phyloP scores from a whole-genome alignment of 345 rosid genomes.

The Erysimum cheiranthoides region DNA sequence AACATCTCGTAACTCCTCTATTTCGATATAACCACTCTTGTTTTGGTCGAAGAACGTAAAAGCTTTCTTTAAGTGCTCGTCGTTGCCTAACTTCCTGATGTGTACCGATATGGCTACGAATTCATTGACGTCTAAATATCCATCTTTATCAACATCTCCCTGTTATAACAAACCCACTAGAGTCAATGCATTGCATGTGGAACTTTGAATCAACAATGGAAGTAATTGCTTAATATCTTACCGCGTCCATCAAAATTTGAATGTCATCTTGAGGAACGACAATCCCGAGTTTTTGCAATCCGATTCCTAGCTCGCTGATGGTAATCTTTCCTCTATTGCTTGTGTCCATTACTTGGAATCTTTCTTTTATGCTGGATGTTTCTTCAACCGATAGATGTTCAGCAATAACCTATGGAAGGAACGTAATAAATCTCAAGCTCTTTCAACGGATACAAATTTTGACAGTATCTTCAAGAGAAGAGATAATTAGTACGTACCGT shows the following conservation, averaged over 20 bases:
- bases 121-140: constrained; percentile 72
- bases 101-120: constrained; percentile 85
- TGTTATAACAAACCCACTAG: constrained; percentile 33
- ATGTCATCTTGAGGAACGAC: constrained; percentile 71
- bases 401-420: constrained; percentile 70
- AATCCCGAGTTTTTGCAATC: constrained; percentile 77
- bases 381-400: constrained; percentile 90
- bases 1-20: constrained; percentile 74
- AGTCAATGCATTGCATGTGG: constrained; percentile 3
- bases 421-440: constrained; percentile 11
- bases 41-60: constrained; percentile 76
- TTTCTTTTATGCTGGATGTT: constrained; percentile 82
- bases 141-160: constrained; percentile 92
- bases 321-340: constrained; percentile 75
- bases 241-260: constrained; percentile 92
- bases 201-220: neutral
- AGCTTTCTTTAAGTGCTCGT: constrained; percentile 76
- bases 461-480: neutral
- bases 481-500: constrained; percentile 57
- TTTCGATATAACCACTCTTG: constrained; percentile 76
- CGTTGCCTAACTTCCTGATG: constrained; percentile 80
- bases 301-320: constrained; percentile 70
- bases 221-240: constrained; percentile 47
- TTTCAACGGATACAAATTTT: neutral
- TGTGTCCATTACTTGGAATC: constrained; percentile 79